Evolutionary conservation across 2,329 filamentous ascomycete genomes (phyloP).

Genomic region (Waltergamsia citrina): DNA sequence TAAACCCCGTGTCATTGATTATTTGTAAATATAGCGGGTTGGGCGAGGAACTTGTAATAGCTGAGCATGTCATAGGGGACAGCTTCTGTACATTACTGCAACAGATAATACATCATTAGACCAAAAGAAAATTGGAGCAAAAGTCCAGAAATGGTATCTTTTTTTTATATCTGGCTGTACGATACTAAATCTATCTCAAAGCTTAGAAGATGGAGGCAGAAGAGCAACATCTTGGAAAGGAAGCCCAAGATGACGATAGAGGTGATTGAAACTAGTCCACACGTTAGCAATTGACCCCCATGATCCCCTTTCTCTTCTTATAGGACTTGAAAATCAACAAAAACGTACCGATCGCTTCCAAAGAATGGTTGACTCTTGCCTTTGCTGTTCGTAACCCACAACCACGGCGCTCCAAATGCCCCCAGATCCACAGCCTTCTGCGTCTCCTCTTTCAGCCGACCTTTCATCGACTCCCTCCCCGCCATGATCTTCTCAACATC

Average conservation of each 20-base stretch:
- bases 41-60: too few species aligned
- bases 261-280: constrained; percentile 48
- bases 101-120: too few species aligned
- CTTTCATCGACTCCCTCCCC: constrained; percentile 36
- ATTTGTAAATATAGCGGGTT: too few species aligned
- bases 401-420: constrained; percentile 71
- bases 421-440: constrained; percentile 52
- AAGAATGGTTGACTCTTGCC: constrained; percentile 62
- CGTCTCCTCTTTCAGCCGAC: constrained; percentile 44
- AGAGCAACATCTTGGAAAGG: constrained; percentile 44
- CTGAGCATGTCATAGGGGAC: too few species aligned
- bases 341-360: constrained; percentile 56
- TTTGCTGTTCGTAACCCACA: constrained; percentile 51
- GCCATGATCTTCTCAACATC: constrained; percentile 48
- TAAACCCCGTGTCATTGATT: too few species aligned
- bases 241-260: constrained; percentile 58
- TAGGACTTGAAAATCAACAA: not conserved
- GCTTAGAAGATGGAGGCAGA: constrained; percentile 17
- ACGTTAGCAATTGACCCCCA: not conserved
- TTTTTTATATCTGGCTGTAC: too few species aligned
- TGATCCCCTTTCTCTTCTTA: not conserved
- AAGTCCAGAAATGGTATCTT: too few species aligned
- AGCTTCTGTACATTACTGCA: too few species aligned
- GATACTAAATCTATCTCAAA: too few species aligned
- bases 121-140: too few species aligned